Conservation (phyloP, 768 basidiomycete genomes). For the Holtermanniella nyarrowii region DNA sequence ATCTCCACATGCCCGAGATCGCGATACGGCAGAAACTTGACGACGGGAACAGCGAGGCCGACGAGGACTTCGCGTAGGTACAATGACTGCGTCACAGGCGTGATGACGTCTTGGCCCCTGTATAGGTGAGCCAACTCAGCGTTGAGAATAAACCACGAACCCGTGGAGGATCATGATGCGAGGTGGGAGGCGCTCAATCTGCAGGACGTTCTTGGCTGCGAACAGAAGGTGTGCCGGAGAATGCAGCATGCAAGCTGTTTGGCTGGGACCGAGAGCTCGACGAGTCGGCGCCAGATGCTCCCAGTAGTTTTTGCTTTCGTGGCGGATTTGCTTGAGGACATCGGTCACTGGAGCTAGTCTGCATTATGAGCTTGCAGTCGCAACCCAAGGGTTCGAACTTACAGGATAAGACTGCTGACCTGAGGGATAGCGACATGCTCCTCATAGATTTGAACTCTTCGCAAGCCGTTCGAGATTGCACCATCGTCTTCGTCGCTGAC, state of each 20-base stretch:
- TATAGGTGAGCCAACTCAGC: background rate
- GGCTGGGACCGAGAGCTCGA: constrained; percentile 11
- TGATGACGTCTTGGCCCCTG: constrained; percentile 7
- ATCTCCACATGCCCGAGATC: constrained; percentile 9
- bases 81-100: constrained; percentile 8
- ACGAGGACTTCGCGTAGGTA: constrained; percentile 13
- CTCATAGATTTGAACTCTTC: constrained; percentile 13
- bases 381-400: background rate
- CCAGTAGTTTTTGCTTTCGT: constrained; percentile 13
- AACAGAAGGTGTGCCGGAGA: constrained; percentile 14
- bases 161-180: constrained; percentile 13
- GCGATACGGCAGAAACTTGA: constrained; percentile 8
- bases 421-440: constrained; percentile 11
- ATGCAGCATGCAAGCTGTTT: constrained; percentile 13
- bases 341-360: constrained; percentile 19
- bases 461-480: constrained; percentile 12
- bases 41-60: constrained; percentile 11
- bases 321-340: constrained; percentile 21
- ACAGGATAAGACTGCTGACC: constrained; percentile 20
- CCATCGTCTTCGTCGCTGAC: background rate
- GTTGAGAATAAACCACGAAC: background rate
- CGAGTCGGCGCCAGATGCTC: constrained; percentile 21
- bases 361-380: background rate
- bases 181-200: constrained; percentile 1
- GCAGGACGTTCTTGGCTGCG: constrained; percentile 10